phyloP scores from a whole-genome alignment of 176 grass and related monocot species.

The Stipa capillata region DNA sequence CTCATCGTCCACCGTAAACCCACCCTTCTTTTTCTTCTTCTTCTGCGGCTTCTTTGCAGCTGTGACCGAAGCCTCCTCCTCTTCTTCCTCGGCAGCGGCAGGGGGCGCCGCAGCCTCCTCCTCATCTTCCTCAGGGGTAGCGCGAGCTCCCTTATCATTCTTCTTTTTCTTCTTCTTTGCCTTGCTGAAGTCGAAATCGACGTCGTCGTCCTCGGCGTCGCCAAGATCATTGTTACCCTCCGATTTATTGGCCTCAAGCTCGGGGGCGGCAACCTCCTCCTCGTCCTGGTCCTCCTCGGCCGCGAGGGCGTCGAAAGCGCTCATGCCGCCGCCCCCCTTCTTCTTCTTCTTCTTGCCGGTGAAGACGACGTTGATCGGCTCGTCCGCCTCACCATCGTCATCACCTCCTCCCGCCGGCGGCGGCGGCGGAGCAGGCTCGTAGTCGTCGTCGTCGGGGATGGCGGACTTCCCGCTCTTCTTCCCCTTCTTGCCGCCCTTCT shows the following conservation, averaged over 20 bases:
- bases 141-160: conserved; percentile 36
- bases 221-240: conserved; percentile 19
- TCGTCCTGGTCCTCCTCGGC: conserved; percentile 40
- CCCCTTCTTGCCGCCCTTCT: conserved; percentile 53
- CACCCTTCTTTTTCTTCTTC: conserved; percentile 94
- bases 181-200: conserved; percentile 58
- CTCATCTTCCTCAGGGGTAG: background rate
- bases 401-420: conserved; percentile 2
- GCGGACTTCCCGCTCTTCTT: conserved; percentile 62
- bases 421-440: conserved; percentile 24
- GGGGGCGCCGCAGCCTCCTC: background rate
- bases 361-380: conserved; percentile 55
- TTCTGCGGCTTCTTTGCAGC: conserved; percentile 60
- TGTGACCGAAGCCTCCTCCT: background rate
- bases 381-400: conserved; percentile 47
- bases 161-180: conserved; percentile 80
- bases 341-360: conserved; percentile 97
- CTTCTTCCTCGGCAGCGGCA: conserved; percentile 12
- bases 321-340: conserved; percentile 39
- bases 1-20: conserved; percentile 49
- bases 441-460: conserved; percentile 32
- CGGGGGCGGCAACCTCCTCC: background rate
- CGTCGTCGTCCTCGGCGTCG: conserved; percentile 32
- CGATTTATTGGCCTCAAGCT: conserved; percentile 16
- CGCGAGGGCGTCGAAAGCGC: conserved; percentile 54